Conservation (phyloP, 352 stramenopile genomes). For the Phytophthora gonapodyides region DNA sequence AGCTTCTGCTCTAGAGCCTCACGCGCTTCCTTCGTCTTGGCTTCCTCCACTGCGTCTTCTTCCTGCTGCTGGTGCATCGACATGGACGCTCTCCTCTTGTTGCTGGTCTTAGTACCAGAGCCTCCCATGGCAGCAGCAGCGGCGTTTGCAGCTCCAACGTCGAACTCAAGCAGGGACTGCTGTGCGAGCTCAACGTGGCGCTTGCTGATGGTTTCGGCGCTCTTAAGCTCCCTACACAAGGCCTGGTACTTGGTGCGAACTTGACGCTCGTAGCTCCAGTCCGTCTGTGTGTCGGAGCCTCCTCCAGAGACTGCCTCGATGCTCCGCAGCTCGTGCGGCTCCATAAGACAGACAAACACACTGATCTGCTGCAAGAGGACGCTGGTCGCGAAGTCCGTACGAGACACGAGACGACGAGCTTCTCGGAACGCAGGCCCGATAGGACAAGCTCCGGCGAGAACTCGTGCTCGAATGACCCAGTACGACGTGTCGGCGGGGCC, state of each 20-base stretch:
- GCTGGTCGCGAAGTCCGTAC: slow-evolving; percentile 58
- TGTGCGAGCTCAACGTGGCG: slow-evolving; percentile 52
- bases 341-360: slow-evolving; percentile 70
- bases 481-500: slow-evolving; percentile 73
- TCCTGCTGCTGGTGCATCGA: slow-evolving; percentile 15
- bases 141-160: slow-evolving; percentile 17
- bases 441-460: slow-evolving; percentile 67
- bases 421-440: slow-evolving; percentile 50
- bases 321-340: slow-evolving; percentile 41
- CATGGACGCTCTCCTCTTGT: slow-evolving; percentile 15
- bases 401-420: slow-evolving; percentile 47
- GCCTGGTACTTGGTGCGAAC: slow-evolving; percentile 53
- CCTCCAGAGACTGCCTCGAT: slow-evolving; percentile 17
- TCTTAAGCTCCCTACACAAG: slow-evolving; percentile 43
- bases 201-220: slow-evolving; percentile 42
- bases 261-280: slow-evolving; percentile 58
- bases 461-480: slow-evolving; percentile 63
- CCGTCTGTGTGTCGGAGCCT: not conserved
- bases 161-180: slow-evolving; percentile 31
- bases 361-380: slow-evolving; percentile 68
- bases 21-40: slow-evolving; percentile 17
- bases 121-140: slow-evolving; percentile 16
- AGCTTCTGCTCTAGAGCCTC: slow-evolving; percentile 53
- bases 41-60: slow-evolving; percentile 23
- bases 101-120: slow-evolving; percentile 14